Base-by-base conservation (phyloP, 2,329 filamentous ascomycete genomes). In the Penicillium sp. region DNA sequence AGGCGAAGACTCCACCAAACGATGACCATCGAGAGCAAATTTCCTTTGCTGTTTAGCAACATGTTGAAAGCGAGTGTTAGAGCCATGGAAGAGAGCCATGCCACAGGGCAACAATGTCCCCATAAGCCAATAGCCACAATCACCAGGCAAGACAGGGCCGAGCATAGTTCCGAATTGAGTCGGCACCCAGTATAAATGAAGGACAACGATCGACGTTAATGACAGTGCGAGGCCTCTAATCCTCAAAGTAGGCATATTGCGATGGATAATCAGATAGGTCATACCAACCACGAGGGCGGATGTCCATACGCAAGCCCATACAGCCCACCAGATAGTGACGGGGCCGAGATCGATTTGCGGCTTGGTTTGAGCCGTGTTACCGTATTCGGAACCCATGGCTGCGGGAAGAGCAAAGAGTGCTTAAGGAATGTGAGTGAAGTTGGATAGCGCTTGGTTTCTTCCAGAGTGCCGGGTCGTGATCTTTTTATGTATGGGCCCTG, bases 51-150 rank as follows among this genome's bases (percentile, higher is more conserved):
- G 72, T 54, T 75, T 75, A 42, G 80, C 80, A 46, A 83, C 73
- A 54, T 82, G 72, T 14, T 83, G 74, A 45, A 86, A 80, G 47
- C 80, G 80, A 58, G 74, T 77, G 62, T 84, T 84, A 52, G 79
- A 79, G 18, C 80, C 82, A 60, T 86, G 82, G 61, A 86, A 86
- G 4, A 87, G 68, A 7, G 81, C 82, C 46, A 87, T 81, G 19
- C 83, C 83, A 40, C 82, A 77, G 10, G 83, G 83, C 3, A 86
- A 71, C 64, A 81, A 83, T 47, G 82, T 73, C 53, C 79, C 78
- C 83, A 87, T 87, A 65, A 84, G 76, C 81, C 82, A 87, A 63
- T 76, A 87, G 65, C 84, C 80, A 13, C 73, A 72, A 16, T 75
- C 70, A 44, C 80, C 80, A 0, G 80, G 78, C 49, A 71, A 62